These are phyloP conservation scores for Geotrichum australiense DNA, from an alignment of 1,139 yeast genomes.

Conservation along the genomic window DNA sequence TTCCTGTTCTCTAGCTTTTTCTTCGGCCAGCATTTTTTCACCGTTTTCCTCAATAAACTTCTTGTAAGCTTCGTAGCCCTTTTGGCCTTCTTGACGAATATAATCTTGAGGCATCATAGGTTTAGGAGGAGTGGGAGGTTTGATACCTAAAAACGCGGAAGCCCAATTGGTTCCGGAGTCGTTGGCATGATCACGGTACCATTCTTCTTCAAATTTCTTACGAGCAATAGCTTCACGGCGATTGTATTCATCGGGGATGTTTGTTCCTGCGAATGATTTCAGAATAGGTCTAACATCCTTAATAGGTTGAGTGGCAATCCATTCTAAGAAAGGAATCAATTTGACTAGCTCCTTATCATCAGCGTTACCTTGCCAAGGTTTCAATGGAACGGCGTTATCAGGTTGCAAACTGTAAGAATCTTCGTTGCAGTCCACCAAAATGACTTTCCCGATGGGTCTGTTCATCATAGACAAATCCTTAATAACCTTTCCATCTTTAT, in stretches of 20 bases:
- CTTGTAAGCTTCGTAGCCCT: slow-evolving; percentile 78
- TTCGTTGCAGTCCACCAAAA: slow-evolving; percentile 71
- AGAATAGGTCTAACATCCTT: slow-evolving; percentile 87
- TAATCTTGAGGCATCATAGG: slow-evolving; percentile 87
- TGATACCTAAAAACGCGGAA: slow-evolving; percentile 58
- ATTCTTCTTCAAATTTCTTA: slow-evolving; percentile 61
- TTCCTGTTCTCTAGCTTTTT: slow-evolving; percentile 72
- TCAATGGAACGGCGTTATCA: slow-evolving; percentile 78
- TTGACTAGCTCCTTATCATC: slow-evolving; percentile 69
- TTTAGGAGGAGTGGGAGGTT: slow-evolving; percentile 44
- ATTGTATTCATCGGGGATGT: slow-evolving; percentile 73
- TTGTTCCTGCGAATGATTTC: slow-evolving; percentile 56
- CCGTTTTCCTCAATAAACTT: slow-evolving; percentile 83
- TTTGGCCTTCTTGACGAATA: slow-evolving; percentile 88
- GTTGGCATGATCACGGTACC: slow-evolving; percentile 42
- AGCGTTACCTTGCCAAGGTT: slow-evolving; percentile 80
- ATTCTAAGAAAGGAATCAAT: slow-evolving; percentile 89
- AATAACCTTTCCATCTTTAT: slow-evolving; percentile 70
- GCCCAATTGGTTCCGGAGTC: slow-evolving; percentile 43
- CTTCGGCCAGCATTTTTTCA: slow-evolving; percentile 70
- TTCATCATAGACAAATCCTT: slow-evolving; percentile 81
- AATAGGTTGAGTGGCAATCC: slow-evolving; percentile 84
- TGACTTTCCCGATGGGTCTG: slow-evolving; percentile 78
- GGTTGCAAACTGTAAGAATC: slow-evolving; percentile 78
- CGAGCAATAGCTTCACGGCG: slow-evolving; percentile 72